Conservation (phyloP, 2,329 filamentous ascomycete species). For the Escovopsis sp. region DNA sequence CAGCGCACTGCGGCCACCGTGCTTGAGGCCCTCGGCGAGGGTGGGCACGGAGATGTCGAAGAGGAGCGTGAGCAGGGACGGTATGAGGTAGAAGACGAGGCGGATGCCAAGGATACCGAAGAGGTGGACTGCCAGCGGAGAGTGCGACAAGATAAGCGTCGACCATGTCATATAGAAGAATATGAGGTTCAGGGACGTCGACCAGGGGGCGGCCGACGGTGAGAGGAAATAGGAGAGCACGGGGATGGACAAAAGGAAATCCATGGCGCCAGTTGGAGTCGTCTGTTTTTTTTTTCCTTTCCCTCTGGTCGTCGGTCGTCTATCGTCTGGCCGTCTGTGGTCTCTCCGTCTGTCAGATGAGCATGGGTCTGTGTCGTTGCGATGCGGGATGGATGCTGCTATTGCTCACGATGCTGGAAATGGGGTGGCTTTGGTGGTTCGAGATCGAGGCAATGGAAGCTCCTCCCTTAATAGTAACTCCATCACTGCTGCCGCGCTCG, state of each 20-base stretch:
- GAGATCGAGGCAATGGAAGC: too few species aligned
- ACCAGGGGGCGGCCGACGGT: conserved; percentile 50
- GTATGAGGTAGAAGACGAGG: conserved; percentile 55
- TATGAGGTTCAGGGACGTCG: conserved; percentile 66
- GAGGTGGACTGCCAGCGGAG: conserved; percentile 60
- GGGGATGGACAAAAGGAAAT: conserved; percentile 57
- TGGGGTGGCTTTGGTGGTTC: too few species aligned
- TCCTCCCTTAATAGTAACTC: too few species aligned
- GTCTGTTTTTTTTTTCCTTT: too few species aligned
- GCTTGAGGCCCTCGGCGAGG: conserved; percentile 54
- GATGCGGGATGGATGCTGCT: too few species aligned
- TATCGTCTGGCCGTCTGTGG: too few species aligned
- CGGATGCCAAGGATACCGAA: conserved; percentile 55
- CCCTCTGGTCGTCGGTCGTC: too few species aligned
- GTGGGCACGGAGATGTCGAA: conserved; percentile 61
- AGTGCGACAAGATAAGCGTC: conserved; percentile 64
- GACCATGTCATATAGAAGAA: conserved; percentile 90
- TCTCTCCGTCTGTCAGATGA: too few species aligned
- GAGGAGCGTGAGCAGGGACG: conserved; percentile 55
- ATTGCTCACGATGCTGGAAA: too few species aligned
- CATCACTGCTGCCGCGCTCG: too few species aligned
- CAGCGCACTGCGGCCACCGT: conserved; percentile 38
- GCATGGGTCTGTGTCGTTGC: too few species aligned
- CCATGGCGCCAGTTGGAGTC: conserved; percentile 27
- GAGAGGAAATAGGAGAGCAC: conserved; percentile 54